A percentile compares a stretch with the other conserved stretches of the same genome.
These are phyloP conservation scores for Gossypium sturtianum DNA, from an alignment of 345 rosid species.

Conservation along the genomic window DNA sequence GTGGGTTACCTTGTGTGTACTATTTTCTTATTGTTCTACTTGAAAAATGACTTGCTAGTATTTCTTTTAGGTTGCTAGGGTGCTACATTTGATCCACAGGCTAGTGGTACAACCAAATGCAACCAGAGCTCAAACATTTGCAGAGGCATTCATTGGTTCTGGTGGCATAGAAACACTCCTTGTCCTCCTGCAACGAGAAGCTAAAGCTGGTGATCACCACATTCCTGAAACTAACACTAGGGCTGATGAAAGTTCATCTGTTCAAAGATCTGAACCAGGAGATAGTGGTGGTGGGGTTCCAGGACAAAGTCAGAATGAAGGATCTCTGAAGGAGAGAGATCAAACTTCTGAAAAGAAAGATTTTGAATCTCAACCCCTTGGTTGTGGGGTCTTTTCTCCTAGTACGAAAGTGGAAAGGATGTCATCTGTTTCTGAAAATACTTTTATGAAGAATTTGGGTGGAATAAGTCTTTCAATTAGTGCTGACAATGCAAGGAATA, in stretches of 20 bases:
- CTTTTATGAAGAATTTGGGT: constrained; percentile 57
- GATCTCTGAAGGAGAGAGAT: constrained; percentile 31
- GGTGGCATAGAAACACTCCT: constrained; percentile 98
- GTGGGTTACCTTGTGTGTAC: not conserved
- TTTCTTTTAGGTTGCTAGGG: constrained; percentile 72
- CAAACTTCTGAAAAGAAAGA: constrained; percentile 31
- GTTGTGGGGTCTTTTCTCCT: constrained; percentile 34
- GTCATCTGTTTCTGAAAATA: constrained; percentile 59
- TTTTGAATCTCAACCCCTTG: constrained; percentile 28
- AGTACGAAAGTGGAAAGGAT: constrained; percentile 43
- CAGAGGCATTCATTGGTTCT: constrained; percentile 68
- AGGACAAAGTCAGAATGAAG: constrained; percentile 41
- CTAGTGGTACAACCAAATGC: constrained; percentile 92
- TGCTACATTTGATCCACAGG: constrained; percentile 81
- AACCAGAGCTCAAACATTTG: constrained; percentile 67
- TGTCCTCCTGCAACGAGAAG: constrained; percentile 91
- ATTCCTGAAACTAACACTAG: constrained; percentile 30
- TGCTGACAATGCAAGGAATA: constrained; percentile 93
- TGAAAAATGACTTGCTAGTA: constrained; percentile 19
- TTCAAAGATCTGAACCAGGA: constrained; percentile 31
- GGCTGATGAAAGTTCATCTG: constrained; percentile 30
- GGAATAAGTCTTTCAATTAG: constrained; percentile 93
- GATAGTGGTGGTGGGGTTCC: constrained; percentile 15
- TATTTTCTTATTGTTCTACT: constrained; percentile 3
- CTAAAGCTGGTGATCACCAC: constrained; percentile 64